phyloP scores from a whole-genome alignment of 441 rosid genomes.

The Bruguiera hainesii region DNA sequence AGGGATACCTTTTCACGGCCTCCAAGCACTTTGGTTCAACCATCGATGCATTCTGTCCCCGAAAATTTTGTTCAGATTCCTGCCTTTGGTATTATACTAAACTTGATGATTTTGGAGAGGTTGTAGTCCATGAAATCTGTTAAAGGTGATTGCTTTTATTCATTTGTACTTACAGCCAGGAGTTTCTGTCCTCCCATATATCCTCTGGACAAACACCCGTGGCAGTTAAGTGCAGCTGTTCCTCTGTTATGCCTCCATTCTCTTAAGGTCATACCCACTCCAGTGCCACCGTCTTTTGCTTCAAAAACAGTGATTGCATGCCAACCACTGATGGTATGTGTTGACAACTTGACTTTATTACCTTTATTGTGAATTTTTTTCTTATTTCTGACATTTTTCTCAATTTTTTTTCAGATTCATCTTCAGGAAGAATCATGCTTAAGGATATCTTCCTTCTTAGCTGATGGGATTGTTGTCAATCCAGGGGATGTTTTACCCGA shows the following conservation, averaged over 20 bases:
- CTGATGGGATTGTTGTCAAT: slow-evolving; percentile 89
- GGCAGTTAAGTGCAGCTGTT: slow-evolving; percentile 54
- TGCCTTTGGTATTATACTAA: slow-evolving; percentile 63
- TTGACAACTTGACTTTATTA: slow-evolving; percentile 15
- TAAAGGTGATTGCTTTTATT: slow-evolving; percentile 19
- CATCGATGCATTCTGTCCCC: slow-evolving; percentile 58
- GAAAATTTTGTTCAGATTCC: slow-evolving; percentile 57
- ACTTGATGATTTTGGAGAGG: not conserved
- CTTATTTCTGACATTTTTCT: slow-evolving; percentile 16
- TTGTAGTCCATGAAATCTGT: not conserved
- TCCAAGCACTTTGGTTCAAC: slow-evolving; percentile 90
- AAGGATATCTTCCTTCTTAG: slow-evolving; percentile 91
- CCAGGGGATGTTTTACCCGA: slow-evolving; percentile 77
- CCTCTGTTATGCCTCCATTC: slow-evolving; percentile 82
- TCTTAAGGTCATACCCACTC: slow-evolving; percentile 92
- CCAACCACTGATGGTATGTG: slow-evolving; percentile 88
- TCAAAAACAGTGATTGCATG: slow-evolving; percentile 80
- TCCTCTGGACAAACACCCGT: slow-evolving; percentile 70
- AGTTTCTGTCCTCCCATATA: slow-evolving; percentile 84
- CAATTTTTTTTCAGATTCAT: slow-evolving; percentile 57
- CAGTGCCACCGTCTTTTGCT: slow-evolving; percentile 77
- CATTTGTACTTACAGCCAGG: slow-evolving; percentile 46
- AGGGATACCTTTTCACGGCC: slow-evolving; percentile 90
- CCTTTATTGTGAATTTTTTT: slow-evolving; percentile 10
- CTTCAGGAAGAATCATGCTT: slow-evolving; percentile 98